These are phyloP conservation scores for Aspergillus cavernicola DNA, from an alignment of 495 filamentous ascomycete genomes.

Conservation along the genomic window DNA sequence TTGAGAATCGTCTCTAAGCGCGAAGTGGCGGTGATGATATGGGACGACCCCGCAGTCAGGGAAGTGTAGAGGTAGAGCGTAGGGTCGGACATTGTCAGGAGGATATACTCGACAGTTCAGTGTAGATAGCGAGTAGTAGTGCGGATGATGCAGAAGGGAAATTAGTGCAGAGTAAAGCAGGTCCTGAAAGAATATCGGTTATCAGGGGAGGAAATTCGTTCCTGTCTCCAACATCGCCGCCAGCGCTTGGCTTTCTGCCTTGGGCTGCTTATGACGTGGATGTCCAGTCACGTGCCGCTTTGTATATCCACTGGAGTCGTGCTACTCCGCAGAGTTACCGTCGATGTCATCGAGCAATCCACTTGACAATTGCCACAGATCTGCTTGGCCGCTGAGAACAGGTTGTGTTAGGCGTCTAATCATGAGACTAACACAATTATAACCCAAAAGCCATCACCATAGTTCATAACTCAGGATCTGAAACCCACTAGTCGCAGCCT, in stretches of 20 bases:
- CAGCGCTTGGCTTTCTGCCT: background rate
- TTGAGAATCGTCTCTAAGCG: conserved; percentile 95
- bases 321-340: background rate
- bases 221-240: background rate
- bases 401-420: too few species aligned
- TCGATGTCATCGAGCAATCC: conserved; percentile 3
- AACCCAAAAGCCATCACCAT: background rate
- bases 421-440: too few species aligned
- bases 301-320: too few species aligned
- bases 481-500: background rate
- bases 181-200: background rate
- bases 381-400: too few species aligned
- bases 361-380: too few species aligned
- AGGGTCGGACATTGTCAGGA: conserved; percentile 52
- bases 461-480: background rate
- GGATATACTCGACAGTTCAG: background rate
- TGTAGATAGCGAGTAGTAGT: background rate
- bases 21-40: conserved; percentile 94
- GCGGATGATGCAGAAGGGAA: background rate
- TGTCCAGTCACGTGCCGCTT: background rate
- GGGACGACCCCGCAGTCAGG: conserved; percentile 92
- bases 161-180: background rate
- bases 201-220: background rate
- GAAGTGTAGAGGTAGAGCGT: conserved; percentile 92
- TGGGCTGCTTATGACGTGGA: conserved; percentile 1